These are phyloP conservation scores for Teunomyces tritomae DNA, from an alignment of 805 yeast species.

Conservation along the genomic window DNA sequence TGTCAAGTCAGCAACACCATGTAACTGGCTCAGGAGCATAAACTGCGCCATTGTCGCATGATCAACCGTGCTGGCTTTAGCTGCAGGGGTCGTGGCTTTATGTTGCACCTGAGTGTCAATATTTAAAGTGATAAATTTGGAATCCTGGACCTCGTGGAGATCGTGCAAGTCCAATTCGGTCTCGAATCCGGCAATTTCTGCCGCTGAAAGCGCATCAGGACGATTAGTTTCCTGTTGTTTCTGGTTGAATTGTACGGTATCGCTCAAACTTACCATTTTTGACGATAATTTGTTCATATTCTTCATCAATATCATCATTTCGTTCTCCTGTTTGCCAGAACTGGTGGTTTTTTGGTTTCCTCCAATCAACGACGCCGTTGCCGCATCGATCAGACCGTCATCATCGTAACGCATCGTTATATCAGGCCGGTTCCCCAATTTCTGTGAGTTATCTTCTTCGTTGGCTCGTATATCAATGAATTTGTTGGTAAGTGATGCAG, in stretches of 20 bases:
- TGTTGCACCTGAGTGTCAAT: conserved; percentile 24
- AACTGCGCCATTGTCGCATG: conserved; percentile 15
- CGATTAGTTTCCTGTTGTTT: not conserved
- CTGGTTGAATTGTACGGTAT: not conserved
- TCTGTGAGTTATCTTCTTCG: conserved; percentile 72
- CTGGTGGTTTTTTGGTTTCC: not conserved
- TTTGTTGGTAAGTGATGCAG: conserved; percentile 48
- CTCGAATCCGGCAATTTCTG: conserved; percentile 8
- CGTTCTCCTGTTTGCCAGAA: conserved; percentile 40
- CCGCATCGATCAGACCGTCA: conserved; percentile 6
- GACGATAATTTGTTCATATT: conserved; percentile 88
- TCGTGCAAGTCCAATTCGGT: conserved; percentile 52
- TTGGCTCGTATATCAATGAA: conserved; percentile 81
- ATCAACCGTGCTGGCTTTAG: conserved; percentile 17
- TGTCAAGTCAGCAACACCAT: conserved; percentile 19
- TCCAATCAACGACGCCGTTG: not conserved
- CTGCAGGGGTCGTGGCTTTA: conserved; percentile 19
- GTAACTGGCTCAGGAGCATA: conserved; percentile 16
- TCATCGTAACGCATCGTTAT: conserved; percentile 76
- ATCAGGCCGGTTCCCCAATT: conserved; percentile 79
- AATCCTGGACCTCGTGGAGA: conserved; percentile 43
- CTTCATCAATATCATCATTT: conserved; percentile 70
- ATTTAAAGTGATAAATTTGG: conserved; percentile 53
- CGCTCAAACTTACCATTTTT: conserved; percentile 57
- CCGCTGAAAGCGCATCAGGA: not conserved